phyloP scores from a whole-genome alignment of 768 basidiomycete genomes.

The Suillus placidus region DNA sequence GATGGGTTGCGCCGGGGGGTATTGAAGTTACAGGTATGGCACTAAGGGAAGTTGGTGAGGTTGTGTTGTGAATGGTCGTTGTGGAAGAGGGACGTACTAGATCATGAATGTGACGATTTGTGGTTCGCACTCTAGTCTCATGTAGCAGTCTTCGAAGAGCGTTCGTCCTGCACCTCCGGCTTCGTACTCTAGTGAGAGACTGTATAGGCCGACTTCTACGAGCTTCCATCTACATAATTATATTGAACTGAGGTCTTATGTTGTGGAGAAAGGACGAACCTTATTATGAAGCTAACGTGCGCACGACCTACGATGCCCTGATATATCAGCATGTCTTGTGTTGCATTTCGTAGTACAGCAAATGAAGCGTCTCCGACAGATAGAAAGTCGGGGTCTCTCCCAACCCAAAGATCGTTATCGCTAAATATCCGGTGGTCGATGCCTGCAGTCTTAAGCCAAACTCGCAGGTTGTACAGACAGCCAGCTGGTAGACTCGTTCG shows the following conservation, averaged over 20 bases:
- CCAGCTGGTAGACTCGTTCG: constrained; percentile 55
- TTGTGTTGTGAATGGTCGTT: constrained; percentile 11
- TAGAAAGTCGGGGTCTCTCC: constrained; percentile 65
- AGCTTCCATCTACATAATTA: constrained; percentile 49
- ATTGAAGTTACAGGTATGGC: constrained; percentile 56
- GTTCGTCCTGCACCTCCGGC: constrained; percentile 60
- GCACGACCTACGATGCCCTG: constrained; percentile 59
- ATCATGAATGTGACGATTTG: constrained; percentile 57
- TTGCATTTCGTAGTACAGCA: constrained; percentile 47
- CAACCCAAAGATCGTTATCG: constrained; percentile 67
- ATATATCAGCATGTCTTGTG: constrained; percentile 53
- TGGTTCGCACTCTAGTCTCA: constrained; percentile 59
- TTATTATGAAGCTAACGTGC: constrained; percentile 55
- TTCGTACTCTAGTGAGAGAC: constrained; percentile 65
- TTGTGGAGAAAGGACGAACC: constrained; percentile 34
- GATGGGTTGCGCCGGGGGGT: constrained; percentile 60
- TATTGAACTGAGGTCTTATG: neutral
- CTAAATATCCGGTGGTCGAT: constrained; percentile 66
- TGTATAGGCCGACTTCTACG: constrained; percentile 47
- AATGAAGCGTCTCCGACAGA: constrained; percentile 60
- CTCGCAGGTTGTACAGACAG: constrained; percentile 57
- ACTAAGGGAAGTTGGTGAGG: constrained; percentile 33
- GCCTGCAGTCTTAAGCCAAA: constrained; percentile 62
- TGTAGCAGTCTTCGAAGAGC: constrained; percentile 54
- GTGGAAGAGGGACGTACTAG: constrained; percentile 46